Conservation (phyloP, 805 yeast species). For the Metschnikowia proteae region DNA sequence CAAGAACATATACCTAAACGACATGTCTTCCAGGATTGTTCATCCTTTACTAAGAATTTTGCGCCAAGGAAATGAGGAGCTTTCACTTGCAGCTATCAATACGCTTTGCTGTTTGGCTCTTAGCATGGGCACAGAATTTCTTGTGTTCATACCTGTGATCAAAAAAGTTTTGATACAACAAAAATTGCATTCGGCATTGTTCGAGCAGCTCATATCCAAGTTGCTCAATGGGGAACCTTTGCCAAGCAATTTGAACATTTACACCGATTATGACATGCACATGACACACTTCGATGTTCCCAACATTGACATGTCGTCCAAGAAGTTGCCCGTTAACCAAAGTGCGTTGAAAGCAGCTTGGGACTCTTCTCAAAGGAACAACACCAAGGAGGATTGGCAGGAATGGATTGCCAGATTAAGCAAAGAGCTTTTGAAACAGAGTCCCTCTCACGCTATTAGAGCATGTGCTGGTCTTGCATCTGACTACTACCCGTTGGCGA, state of each 20-base stretch:
- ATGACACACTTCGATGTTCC: constrained; percentile 46
- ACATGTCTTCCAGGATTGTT: constrained; percentile 85
- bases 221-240: constrained; percentile 80
- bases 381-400: constrained; percentile 95
- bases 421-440: constrained; percentile 81
- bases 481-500: constrained; percentile 81
- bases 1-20: constrained; percentile 66
- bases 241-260: constrained; percentile 70
- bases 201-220: constrained; percentile 77
- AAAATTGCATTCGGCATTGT: constrained; percentile 65
- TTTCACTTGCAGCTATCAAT: constrained; percentile 64
- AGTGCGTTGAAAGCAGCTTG: constrained; percentile 73
- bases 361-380: constrained; percentile 78
- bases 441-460: constrained; percentile 90
- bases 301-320: constrained; percentile 63
- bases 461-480: constrained; percentile 90
- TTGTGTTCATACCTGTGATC: constrained; percentile 81
- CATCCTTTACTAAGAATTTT: constrained; percentile 81
- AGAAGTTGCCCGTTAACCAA: constrained; percentile 69
- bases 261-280: constrained; percentile 50
- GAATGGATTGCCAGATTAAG: constrained; percentile 92
- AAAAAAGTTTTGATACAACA: constrained; percentile 60
- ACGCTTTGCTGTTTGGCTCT: constrained; percentile 71
- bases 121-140: constrained; percentile 82
- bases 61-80: constrained; percentile 49